These are phyloP conservation scores for Stachybotrys chartarum DNA, from an alignment of 2,329 filamentous ascomycete genomes.

Conservation along the genomic window DNA sequence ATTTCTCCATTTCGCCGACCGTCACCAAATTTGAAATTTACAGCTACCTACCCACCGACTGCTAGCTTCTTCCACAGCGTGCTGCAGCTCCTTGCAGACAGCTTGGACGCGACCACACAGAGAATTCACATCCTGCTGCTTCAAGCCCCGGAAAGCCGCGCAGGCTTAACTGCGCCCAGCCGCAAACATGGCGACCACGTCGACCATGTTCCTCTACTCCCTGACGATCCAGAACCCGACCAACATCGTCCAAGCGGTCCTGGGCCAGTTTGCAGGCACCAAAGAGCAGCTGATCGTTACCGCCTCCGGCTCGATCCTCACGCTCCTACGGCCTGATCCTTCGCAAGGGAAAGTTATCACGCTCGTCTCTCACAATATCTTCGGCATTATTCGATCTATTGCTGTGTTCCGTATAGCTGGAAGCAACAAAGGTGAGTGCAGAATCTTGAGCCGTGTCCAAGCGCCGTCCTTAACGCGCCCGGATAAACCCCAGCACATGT, in stretches of 20 bases:
- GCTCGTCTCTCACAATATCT: conserved; percentile 85
- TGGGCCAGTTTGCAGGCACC: conserved; percentile 92
- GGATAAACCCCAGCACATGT: background rate
- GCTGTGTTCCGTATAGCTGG: conserved; percentile 88
- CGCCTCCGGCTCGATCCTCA: conserved; percentile 82
- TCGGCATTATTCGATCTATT: conserved; percentile 88
- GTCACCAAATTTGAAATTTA: conserved; percentile 19
- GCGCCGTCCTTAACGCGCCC: conserved; percentile 10
- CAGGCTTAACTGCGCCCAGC: conserved; percentile 43
- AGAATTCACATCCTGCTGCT: conserved; percentile 14
- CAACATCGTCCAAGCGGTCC: conserved; percentile 80
- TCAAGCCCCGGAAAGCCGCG: conserved; percentile 30
- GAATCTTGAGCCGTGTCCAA: conserved; percentile 8
- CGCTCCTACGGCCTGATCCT: conserved; percentile 79
- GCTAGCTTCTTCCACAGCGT: background rate
- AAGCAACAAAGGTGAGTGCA: conserved; percentile 83
- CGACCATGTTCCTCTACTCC: conserved; percentile 97
- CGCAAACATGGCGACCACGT: conserved; percentile 85
- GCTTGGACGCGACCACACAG: conserved; percentile 13
- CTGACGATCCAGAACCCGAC: conserved; percentile 91
- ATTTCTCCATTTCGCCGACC: conserved; percentile 22
- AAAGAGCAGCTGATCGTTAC: conserved; percentile 98
- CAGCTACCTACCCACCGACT: conserved; percentile 14
- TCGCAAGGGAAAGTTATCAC: conserved; percentile 80
- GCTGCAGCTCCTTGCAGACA: conserved; percentile 9